Evolutionary conservation across 2,329 filamentous ascomycete species (phyloP).

Genomic region (Fusarium musae): DNA sequence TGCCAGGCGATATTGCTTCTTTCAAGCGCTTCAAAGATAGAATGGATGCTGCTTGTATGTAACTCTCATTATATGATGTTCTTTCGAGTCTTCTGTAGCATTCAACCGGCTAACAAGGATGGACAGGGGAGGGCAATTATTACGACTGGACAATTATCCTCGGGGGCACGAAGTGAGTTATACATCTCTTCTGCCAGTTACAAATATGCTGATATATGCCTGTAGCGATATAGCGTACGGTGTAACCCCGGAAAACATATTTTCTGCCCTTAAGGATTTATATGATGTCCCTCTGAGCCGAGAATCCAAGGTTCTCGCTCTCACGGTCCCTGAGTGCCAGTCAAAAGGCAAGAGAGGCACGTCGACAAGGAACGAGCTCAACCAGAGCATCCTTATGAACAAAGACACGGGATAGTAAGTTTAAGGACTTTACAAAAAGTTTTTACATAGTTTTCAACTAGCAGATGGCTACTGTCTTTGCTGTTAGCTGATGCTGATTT

Average conservation of each 20-base stretch:
- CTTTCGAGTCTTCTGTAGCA: neutral
- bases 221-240: conserved; percentile 62
- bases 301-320: conserved; percentile 67
- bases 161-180: conserved; percentile 69
- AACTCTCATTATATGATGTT: neutral
- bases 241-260: conserved; percentile 55
- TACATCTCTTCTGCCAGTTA: neutral
- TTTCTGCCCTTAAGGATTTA: conserved; percentile 58
- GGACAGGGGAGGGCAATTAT: conserved; percentile 34
- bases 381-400: conserved; percentile 63
- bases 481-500: neutral
- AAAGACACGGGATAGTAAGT: conserved; percentile 64
- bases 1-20: conserved; percentile 62
- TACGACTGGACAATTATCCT: conserved; percentile 73
- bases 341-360: conserved; percentile 45
- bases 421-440: too few species aligned
- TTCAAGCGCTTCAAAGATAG: conserved; percentile 47
- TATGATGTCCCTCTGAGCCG: conserved; percentile 63
- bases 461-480: neutral
- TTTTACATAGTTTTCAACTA: neutral
- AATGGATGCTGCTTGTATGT: conserved; percentile 51
- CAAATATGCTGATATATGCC: neutral
- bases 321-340: conserved; percentile 69
- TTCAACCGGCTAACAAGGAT: neutral
- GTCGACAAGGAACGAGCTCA: conserved; percentile 58